Evolutionary conservation across 1,139 yeast species (phyloP).

Genomic region (Magnusiomyces clavatus): DNA sequence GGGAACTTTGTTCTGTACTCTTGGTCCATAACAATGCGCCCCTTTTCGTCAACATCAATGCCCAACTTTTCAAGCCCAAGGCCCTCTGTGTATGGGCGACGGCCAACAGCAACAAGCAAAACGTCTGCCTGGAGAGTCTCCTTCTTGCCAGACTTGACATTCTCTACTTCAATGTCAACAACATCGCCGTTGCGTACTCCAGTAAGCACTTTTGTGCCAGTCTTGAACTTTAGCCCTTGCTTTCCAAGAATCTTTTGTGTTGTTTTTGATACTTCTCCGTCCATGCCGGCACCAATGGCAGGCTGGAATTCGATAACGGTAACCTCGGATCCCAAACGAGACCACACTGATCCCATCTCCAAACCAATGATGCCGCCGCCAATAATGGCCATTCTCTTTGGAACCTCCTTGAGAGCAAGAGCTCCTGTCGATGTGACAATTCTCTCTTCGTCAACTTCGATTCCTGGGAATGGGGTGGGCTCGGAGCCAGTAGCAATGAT

Average conservation of each 20-base stretch:
- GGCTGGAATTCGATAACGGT: slow-evolving; percentile 87
- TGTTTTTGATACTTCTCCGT: slow-evolving; percentile 83
- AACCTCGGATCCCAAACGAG: slow-evolving; percentile 92
- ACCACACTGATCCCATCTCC: slow-evolving; percentile 98
- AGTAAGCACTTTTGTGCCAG: slow-evolving; percentile 81
- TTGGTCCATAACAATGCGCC: slow-evolving; percentile 89
- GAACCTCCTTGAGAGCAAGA: slow-evolving; percentile 73
- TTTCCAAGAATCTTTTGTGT: slow-evolving; percentile 84
- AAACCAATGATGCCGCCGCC: slow-evolving; percentile 99
- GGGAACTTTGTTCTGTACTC: slow-evolving; percentile 88
- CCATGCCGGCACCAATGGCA: slow-evolving; percentile 96
- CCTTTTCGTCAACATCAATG: slow-evolving; percentile 81
- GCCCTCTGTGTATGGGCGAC: slow-evolving; percentile 95
- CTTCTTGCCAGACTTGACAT: slow-evolving; percentile 76
- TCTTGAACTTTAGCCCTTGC: slow-evolving; percentile 92
- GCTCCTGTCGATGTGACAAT: slow-evolving; percentile 96
- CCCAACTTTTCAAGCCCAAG: slow-evolving; percentile 84
- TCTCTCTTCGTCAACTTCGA: slow-evolving; percentile 92
- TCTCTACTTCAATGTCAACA: slow-evolving; percentile 83
- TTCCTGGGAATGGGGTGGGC: slow-evolving; percentile 98
- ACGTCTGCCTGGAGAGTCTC: slow-evolving; percentile 85
- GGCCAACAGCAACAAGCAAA: slow-evolving; percentile 92
- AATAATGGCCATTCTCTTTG: slow-evolving; percentile 85
- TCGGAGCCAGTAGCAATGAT: slow-evolving; percentile 98
- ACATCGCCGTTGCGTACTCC: slow-evolving; percentile 91